Percentiles rank a stretch among this genome's conserved stretches.
phyloP scores from a whole-genome alignment of 2,329 filamentous ascomycete species.

The Calonectria pseudoturangicola region DNA sequence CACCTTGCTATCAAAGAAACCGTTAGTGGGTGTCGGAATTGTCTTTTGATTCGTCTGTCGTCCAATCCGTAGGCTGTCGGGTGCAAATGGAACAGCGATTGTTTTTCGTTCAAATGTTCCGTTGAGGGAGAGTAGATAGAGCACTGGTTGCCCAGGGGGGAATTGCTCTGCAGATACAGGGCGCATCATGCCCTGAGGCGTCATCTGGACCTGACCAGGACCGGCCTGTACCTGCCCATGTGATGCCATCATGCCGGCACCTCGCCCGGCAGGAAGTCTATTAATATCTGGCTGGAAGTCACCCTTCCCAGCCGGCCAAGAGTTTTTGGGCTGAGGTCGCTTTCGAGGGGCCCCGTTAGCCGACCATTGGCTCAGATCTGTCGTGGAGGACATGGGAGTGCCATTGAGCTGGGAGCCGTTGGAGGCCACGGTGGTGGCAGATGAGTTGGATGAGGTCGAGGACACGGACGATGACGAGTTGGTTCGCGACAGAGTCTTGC shows the following conservation, averaged over 20 bases:
- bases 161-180: slow-evolving; percentile 77
- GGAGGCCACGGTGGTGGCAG: slow-evolving; percentile 78
- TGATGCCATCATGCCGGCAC: slow-evolving; percentile 64
- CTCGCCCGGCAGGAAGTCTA: slow-evolving; percentile 64
- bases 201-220: slow-evolving; percentile 59
- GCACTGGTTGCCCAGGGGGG: slow-evolving; percentile 81
- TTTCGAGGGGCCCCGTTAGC: slow-evolving; percentile 69
- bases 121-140: slow-evolving; percentile 93
- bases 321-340: slow-evolving; percentile 69
- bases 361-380: slow-evolving; percentile 71
- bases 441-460: slow-evolving; percentile 82
- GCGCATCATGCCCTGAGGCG: slow-evolving; percentile 74
- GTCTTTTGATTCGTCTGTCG: slow-evolving; percentile 98
- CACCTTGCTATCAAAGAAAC: slow-evolving; percentile 98
- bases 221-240: slow-evolving; percentile 58
- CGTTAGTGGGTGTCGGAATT: slow-evolving; percentile 90
- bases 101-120: slow-evolving; percentile 98
- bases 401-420: slow-evolving; percentile 78
- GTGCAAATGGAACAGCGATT: slow-evolving; percentile 92
- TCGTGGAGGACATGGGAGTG: slow-evolving; percentile 66
- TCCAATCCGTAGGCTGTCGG: slow-evolving; percentile 95
- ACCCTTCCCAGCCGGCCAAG: slow-evolving; percentile 70
- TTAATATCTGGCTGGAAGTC: slow-evolving; percentile 69
- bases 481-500: slow-evolving; percentile 89
- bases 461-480: slow-evolving; percentile 95